A percentile compares a stretch with the other conserved stretches of the same genome.
These are phyloP conservation scores for Rhizophlyctis rosea DNA, from an alignment of 192 early-diverging fungal genomes.

Conservation along the genomic window DNA sequence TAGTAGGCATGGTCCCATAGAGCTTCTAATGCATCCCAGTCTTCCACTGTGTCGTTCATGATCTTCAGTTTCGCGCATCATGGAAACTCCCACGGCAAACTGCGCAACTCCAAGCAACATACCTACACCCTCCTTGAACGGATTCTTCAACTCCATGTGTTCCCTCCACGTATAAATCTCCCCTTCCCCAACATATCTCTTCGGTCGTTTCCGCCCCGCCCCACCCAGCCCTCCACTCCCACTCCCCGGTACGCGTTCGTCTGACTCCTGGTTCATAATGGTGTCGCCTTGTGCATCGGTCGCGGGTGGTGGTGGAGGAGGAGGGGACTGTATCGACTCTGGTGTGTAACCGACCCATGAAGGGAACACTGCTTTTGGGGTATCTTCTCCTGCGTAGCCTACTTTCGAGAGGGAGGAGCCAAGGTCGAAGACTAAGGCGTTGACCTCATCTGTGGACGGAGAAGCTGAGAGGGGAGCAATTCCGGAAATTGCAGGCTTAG, in stretches of 20 bases:
- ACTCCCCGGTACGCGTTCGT: not conserved
- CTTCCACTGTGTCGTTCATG: slow-evolving; percentile 56
- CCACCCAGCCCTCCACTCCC: slow-evolving; percentile 33
- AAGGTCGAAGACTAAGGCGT: slow-evolving; percentile 89
- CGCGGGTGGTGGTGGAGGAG: no score
- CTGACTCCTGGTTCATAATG: slow-evolving; percentile 15
- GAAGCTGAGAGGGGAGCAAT: not conserved
- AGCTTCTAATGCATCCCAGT: slow-evolving; percentile 92
- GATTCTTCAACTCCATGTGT: slow-evolving; percentile 79
- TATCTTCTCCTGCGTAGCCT: slow-evolving; percentile 97
- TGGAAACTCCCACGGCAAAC: not conserved
- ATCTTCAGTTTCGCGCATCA: slow-evolving; percentile 3
- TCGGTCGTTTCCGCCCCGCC: slow-evolving; percentile 12
- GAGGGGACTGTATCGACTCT: no score
- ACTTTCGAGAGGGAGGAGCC: slow-evolving; percentile 84
- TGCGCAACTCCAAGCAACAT: slow-evolving; percentile 14
- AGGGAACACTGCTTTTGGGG: slow-evolving; percentile 83
- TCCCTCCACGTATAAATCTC: slow-evolving; percentile 57
- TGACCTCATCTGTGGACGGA: slow-evolving; percentile 77
- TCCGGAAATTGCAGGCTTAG: not conserved
- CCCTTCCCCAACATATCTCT: slow-evolving; percentile 42
- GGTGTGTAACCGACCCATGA: slow-evolving; percentile 71
- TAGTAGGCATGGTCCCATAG: slow-evolving; percentile 87
- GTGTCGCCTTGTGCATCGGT: slow-evolving; percentile 1
- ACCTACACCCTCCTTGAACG: slow-evolving; percentile 85